Conservation (phyloP, 129 eudicot species). For the Logfia minima region DNA sequence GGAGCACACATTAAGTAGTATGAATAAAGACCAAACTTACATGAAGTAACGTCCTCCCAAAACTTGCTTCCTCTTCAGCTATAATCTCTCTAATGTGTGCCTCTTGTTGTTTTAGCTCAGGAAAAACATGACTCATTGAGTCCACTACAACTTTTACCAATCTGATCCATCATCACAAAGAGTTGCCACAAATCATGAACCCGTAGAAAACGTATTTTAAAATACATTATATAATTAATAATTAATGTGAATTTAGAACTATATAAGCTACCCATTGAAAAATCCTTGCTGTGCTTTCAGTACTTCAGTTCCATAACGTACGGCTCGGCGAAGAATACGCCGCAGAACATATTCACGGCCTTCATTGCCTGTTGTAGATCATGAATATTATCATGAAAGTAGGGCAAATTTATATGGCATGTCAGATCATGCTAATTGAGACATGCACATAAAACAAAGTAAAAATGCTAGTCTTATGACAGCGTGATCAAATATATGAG, state of each 20-base stretch:
- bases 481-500: not conserved
- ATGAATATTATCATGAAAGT: constrained; percentile 5
- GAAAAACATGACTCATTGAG: constrained; percentile 82
- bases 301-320: constrained; percentile 96
- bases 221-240: constrained; percentile 3
- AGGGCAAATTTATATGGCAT: not conserved
- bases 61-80: constrained; percentile 90
- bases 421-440: not conserved
- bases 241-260: not conserved
- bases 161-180: constrained; percentile 39
- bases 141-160: constrained; percentile 79
- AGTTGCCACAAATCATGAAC: not conserved
- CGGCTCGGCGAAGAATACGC: constrained; percentile 97
- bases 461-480: not conserved
- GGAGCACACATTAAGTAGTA: not conserved
- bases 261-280: constrained; percentile 62
- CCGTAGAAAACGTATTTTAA: too few species aligned
- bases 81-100: constrained; percentile 60
- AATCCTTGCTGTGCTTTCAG: constrained; percentile 82
- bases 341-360: constrained; percentile 96
- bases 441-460: too few species aligned
- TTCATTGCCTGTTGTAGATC: constrained; percentile 76
- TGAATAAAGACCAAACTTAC: constrained; percentile 43
- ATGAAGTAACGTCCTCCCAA: constrained; percentile 83
- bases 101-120: constrained; percentile 73